These are phyloP conservation scores for Echeveria elegans DNA, from an alignment of 164 flowering plant species.

Conservation along the genomic window DNA sequence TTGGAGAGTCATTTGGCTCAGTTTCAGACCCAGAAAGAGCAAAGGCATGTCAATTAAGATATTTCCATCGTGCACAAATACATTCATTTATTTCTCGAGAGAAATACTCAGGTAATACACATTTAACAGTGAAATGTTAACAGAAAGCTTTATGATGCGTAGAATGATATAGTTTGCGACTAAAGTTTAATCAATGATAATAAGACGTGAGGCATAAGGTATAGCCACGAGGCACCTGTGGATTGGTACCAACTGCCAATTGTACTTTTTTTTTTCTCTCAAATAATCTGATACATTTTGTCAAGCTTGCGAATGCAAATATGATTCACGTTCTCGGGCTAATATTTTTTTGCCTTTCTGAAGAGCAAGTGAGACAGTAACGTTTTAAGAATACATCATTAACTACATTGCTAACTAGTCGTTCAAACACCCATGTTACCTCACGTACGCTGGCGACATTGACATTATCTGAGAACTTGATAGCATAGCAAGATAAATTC, in stretches of 20 bases:
- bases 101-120: not conserved
- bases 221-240: constrained; percentile 38
- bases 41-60: not conserved
- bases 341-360: too few relatives aligned
- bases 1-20: constrained; percentile 98
- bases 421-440: not conserved
- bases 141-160: not conserved
- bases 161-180: not conserved
- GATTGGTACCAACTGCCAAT: constrained; percentile 96
- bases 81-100: not conserved
- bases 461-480: not conserved
- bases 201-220: not conserved
- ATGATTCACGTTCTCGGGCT: not conserved
- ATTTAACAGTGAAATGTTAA: not conserved
- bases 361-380: not conserved
- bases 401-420: not conserved
- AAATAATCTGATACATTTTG: not conserved
- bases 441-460: not conserved
- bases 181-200: not conserved
- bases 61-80: constrained; percentile 48
- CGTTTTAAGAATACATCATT: not conserved
- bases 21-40: constrained; percentile 51
- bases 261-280: too few relatives aligned
- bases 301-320: not conserved
- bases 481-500: not conserved